Evolutionary conservation across 768 basidiomycete species (phyloP).

Genomic region (Kwoniella heveanensis): DNA sequence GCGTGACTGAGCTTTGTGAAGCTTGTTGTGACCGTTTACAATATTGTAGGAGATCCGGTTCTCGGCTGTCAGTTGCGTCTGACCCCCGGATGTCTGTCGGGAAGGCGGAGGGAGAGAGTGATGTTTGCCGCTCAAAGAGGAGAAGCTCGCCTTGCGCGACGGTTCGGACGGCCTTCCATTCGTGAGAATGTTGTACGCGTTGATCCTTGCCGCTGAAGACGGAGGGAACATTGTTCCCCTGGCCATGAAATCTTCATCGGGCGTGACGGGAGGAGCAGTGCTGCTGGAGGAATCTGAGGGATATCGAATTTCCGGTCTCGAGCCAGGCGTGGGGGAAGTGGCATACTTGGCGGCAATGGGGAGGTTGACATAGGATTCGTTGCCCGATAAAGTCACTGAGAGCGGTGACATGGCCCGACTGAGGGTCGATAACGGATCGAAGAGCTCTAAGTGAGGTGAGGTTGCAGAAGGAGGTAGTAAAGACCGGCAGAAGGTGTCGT

Average conservation of each 20-base stretch:
- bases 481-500: conserved; percentile 87
- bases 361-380: conserved; percentile 71
- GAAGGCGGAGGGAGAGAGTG: conserved; percentile 52
- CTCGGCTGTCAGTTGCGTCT: too few relatives aligned
- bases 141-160: conserved; percentile 17
- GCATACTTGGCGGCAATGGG: conserved; percentile 93
- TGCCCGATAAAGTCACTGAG: conserved; percentile 58
- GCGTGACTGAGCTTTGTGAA: conserved; percentile 15
- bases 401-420: conserved; percentile 56
- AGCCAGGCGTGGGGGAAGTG: conserved; percentile 26
- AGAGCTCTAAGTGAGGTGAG: conserved; percentile 40
- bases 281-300: conserved; percentile 20
- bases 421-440: conserved; percentile 27
- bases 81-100: conserved; percentile 10
- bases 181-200: conserved; percentile 46
- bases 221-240: conserved; percentile 8
- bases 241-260: conserved; percentile 11
- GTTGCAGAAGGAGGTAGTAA: conserved; percentile 78
- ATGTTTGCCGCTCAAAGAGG: conserved; percentile 30
- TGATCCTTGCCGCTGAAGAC: conserved; percentile 32
- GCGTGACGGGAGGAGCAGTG: conserved; percentile 19
- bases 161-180: conserved; percentile 42
- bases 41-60: conserved; percentile 27
- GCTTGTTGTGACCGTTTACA: conserved; percentile 22
- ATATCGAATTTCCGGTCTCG: conserved; percentile 6